phyloP scores from a whole-genome alignment of 2,329 filamentous ascomycete genomes.

The Biscogniauxia marginata region DNA sequence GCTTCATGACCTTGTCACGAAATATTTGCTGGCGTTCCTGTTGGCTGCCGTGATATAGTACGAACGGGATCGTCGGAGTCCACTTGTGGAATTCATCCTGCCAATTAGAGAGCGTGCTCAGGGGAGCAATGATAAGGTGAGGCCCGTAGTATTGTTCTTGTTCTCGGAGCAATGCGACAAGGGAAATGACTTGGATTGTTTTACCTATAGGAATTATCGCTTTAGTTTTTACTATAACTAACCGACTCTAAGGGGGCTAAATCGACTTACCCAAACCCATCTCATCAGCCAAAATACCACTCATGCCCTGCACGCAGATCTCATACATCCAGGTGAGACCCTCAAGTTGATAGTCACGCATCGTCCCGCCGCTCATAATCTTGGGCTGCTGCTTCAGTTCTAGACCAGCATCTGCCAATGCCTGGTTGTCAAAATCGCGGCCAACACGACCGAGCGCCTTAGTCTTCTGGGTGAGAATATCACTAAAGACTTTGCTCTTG shows the following conservation, averaged over 20 bases:
- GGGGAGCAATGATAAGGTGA: conserved; percentile 83
- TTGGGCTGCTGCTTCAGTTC: conserved; percentile 83
- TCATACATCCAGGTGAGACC: conserved; percentile 96
- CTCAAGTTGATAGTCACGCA: conserved; percentile 93
- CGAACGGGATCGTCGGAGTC: conserved; percentile 83
- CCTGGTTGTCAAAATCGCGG: conserved; percentile 57
- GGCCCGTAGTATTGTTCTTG: conserved; percentile 81
- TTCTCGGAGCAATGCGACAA: conserved; percentile 84
- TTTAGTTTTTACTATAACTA: too few relatives aligned
- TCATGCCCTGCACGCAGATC: conserved; percentile 74
- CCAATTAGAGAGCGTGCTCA: conserved; percentile 95
- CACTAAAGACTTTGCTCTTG: conserved; percentile 60
- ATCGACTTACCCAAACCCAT: conserved; percentile 70
- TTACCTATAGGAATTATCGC: conserved; percentile 62
- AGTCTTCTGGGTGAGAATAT: conserved; percentile 63
- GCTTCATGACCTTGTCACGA: conserved; percentile 64
- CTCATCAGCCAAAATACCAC: conserved; percentile 88
- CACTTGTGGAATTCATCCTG: conserved; percentile 89
- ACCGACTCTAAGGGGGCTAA: not conserved
- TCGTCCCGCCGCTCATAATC: conserved; percentile 80
- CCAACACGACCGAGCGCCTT: conserved; percentile 62
- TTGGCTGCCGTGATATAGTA: conserved; percentile 87
- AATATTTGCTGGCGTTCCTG: conserved; percentile 75
- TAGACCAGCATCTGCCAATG: conserved; percentile 64
- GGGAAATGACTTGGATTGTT: conserved; percentile 85